Evolutionary conservation across 164 flowering plant genomes (phyloP).

Genomic region (Brasenia schreberi): DNA sequence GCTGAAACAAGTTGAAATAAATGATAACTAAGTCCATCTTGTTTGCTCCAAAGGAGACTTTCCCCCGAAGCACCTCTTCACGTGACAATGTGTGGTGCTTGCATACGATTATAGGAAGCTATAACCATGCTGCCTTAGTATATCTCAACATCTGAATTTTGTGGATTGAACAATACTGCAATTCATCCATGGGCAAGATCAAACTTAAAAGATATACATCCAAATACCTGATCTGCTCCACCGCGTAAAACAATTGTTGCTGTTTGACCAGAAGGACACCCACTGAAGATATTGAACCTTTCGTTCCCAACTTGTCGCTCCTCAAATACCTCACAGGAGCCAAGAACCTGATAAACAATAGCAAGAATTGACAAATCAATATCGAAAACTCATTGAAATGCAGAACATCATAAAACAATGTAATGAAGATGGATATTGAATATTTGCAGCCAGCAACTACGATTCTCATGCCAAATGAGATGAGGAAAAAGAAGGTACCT

Average conservation of each 20-base stretch:
- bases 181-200: not conserved
- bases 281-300: conserved; percentile 91
- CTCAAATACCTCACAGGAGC: conserved; percentile 90
- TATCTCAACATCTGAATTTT: not conserved
- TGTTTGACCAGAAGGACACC: conserved; percentile 83
- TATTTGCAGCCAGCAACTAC: not conserved
- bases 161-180: not conserved
- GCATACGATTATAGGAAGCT: not conserved
- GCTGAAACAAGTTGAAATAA: too few relatives aligned
- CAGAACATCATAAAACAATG: not conserved
- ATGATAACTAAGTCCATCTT: too few relatives aligned
- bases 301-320: conserved; percentile 97
- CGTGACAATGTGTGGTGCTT: not conserved
- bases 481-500: conserved; percentile 30
- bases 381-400: not conserved
- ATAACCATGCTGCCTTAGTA: not conserved
- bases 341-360: conserved; percentile 60
- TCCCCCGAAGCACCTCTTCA: not conserved
- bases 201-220: too few relatives aligned
- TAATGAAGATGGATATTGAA: not conserved
- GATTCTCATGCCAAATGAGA: not conserved
- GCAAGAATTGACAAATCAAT: not conserved
- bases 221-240: conserved; percentile 95
- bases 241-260: conserved; percentile 99
- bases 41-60: not conserved